Conservation (phyloP, 768 basidiomycete species). For the Galerina sulciceps region DNA sequence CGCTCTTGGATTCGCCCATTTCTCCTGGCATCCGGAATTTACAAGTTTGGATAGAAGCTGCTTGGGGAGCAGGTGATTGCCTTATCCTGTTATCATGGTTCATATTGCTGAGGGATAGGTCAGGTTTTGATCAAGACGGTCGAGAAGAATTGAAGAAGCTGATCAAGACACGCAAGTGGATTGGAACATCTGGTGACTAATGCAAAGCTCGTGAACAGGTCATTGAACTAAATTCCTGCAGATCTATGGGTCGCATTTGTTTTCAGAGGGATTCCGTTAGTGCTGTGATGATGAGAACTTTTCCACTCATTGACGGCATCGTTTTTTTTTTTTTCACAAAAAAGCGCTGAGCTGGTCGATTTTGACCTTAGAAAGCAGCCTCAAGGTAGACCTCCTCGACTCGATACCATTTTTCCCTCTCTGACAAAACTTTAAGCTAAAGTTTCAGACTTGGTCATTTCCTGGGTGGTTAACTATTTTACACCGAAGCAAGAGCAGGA, state of each 20-base stretch:
- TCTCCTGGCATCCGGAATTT: slow-evolving; percentile 75
- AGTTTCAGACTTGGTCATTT: slow-evolving; percentile 54
- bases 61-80: slow-evolving; percentile 69
- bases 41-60: slow-evolving; percentile 80
- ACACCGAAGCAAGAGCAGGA: slow-evolving; percentile 26
- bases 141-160: slow-evolving; percentile 59
- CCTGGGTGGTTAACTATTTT: slow-evolving; percentile 85
- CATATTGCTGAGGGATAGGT: not conserved
- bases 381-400: slow-evolving; percentile 39
- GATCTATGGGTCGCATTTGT: slow-evolving; percentile 82
- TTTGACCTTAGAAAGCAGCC: slow-evolving; percentile 52
- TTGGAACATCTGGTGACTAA: slow-evolving; percentile 76
- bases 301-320: not conserved
- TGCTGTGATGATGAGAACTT: not conserved
- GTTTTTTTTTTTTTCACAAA: not conserved
- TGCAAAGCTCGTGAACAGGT: not conserved
- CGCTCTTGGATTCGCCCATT: slow-evolving; percentile 57
- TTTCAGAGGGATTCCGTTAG: slow-evolving; percentile 83
- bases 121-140: slow-evolving; percentile 79
- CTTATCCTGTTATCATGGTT: slow-evolving; percentile 14
- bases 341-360: slow-evolving; percentile 71
- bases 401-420: not conserved
- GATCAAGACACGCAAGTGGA: slow-evolving; percentile 69
- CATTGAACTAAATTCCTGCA: slow-evolving; percentile 25
- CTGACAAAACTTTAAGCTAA: not conserved